Evolutionary conservation across 257 asterid genomes (phyloP).

Genomic region (Henckelia pumila): DNA sequence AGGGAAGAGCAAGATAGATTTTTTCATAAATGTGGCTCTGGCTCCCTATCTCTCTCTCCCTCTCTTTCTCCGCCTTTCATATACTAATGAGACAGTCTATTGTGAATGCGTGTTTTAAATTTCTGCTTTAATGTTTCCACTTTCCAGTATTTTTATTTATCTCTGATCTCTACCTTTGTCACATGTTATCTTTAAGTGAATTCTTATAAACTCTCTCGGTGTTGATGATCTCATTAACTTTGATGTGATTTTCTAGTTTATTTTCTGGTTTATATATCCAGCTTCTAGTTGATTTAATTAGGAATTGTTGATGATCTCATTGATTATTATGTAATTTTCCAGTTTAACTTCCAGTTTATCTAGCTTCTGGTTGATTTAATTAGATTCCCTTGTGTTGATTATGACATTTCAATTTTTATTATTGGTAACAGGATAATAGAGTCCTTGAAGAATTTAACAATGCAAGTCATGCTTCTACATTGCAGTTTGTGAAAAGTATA

Average conservation of each 20-base stretch:
- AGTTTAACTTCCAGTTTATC: conserved; percentile 9
- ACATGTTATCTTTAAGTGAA: not conserved
- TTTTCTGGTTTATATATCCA: not conserved
- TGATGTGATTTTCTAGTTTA: not conserved
- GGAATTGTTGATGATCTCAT: conserved; percentile 2
- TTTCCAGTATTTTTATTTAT: not conserved
- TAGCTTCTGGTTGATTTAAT: conserved; percentile 2
- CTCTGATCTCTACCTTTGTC: not conserved
- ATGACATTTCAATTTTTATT: conserved; percentile 15
- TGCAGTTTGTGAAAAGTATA: conserved; percentile 49
- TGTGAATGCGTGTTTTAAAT: not conserved
- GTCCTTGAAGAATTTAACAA: conserved; percentile 79
- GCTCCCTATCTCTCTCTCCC: not conserved
- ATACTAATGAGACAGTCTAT: not conserved
- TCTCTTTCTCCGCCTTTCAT: not conserved
- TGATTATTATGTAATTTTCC: conserved; percentile 3
- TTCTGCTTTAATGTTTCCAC: not conserved
- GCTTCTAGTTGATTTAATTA: not conserved
- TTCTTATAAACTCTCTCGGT: not conserved
- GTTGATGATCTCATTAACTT: not conserved
- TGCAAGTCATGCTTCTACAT: conserved; percentile 70
- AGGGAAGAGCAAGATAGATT: not conserved
- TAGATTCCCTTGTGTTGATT: conserved; percentile 21
- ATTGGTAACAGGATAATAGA: conserved; percentile 51
- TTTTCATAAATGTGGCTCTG: not conserved